These are phyloP conservation scores for Aquilaria sinensis DNA, from an alignment of 345 rosid species.

Conservation along the genomic window DNA sequence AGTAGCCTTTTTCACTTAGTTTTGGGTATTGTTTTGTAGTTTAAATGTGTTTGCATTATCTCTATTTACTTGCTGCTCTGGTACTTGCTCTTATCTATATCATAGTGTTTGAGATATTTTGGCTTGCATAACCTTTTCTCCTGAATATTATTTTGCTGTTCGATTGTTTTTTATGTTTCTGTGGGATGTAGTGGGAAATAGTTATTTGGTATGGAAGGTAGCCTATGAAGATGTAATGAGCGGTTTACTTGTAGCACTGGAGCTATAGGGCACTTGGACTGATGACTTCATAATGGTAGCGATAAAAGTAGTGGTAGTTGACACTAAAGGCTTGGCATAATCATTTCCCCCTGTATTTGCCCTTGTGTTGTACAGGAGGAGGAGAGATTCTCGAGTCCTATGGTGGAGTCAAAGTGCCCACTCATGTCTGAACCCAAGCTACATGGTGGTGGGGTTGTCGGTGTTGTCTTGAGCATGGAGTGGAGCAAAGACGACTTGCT, in stretches of 20 bases:
- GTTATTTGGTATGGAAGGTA: slow-evolving; percentile 24
- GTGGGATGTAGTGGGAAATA: slow-evolving; percentile 15
- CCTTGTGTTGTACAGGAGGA: slow-evolving; percentile 67
- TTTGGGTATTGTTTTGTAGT: slow-evolving; percentile 58
- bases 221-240: slow-evolving; percentile 25
- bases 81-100: slow-evolving; percentile 29
- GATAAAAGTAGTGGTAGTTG: slow-evolving; percentile 59
- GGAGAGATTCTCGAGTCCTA: slow-evolving; percentile 41
- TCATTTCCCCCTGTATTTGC: slow-evolving; percentile 65
- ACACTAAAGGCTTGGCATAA: slow-evolving; percentile 58
- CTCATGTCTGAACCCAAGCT: slow-evolving; percentile 49
- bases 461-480: slow-evolving; percentile 30
- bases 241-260: slow-evolving; percentile 28
- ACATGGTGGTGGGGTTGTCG: slow-evolving; percentile 27
- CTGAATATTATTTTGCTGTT: slow-evolving; percentile 18
- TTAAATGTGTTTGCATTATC: slow-evolving; percentile 56
- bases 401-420: slow-evolving; percentile 43
- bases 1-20: slow-evolving; percentile 32
- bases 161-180: slow-evolving; percentile 11
- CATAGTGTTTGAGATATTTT: slow-evolving; percentile 47
- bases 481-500: slow-evolving; percentile 34
- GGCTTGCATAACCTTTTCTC: slow-evolving; percentile 19
- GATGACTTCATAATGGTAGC: slow-evolving; percentile 39
- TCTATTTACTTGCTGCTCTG: slow-evolving; percentile 43
- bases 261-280: slow-evolving; percentile 34